phyloP scores from a whole-genome alignment of 768 basidiomycete species.

The Lactarius akahatsu region DNA sequence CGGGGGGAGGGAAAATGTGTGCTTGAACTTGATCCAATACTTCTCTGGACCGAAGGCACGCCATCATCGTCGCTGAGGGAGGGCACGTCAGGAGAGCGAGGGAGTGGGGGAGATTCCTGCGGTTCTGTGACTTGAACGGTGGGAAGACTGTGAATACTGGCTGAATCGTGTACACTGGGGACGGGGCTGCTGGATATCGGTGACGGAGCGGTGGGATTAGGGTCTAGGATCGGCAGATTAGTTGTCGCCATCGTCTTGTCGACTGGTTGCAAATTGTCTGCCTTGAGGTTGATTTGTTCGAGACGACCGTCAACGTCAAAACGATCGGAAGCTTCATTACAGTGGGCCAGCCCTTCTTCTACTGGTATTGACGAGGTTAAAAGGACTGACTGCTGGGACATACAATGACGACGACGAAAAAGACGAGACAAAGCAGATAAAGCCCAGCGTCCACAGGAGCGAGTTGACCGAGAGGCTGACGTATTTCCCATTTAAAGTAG shows the following conservation, averaged over 20 bases:
- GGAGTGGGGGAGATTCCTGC: conserved; percentile 39
- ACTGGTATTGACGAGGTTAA: conserved; percentile 16
- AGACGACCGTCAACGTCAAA: conserved; percentile 18
- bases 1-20: conserved; percentile 8
- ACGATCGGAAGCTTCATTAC: conserved; percentile 16
- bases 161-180: conserved; percentile 46
- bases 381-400: conserved; percentile 27
- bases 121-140: conserved; percentile 49
- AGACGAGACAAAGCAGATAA: background rate
- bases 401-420: conserved; percentile 11
- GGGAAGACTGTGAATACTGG: conserved; percentile 62
- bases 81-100: conserved; percentile 32
- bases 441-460: background rate
- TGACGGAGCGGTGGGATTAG: conserved; percentile 38
- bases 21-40: conserved; percentile 10
- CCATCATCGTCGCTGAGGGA: conserved; percentile 23
- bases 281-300: conserved; percentile 23
- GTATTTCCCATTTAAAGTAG: background rate
- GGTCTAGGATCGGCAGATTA: conserved; percentile 33
- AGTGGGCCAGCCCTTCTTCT: conserved; percentile 45
- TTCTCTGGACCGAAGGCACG: conserved; percentile 31
- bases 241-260: conserved; percentile 19
- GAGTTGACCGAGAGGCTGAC: background rate
- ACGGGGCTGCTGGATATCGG: conserved; percentile 38
- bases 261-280: conserved; percentile 22